phyloP scores from a whole-genome alignment of 306 rosid species.

The Castanospermum australe region DNA sequence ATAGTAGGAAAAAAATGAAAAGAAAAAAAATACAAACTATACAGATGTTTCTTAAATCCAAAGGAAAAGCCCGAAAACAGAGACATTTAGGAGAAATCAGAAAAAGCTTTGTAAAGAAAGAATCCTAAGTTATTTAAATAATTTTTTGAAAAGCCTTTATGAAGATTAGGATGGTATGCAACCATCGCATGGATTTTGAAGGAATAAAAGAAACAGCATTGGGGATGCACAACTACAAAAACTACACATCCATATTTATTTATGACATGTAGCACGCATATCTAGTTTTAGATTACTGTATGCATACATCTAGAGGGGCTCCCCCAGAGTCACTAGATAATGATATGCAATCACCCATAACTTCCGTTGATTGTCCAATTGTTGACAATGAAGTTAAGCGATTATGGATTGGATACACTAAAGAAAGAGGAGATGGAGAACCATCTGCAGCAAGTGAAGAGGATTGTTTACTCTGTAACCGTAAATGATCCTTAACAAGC shows the following conservation, averaged over 20 bases:
- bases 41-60: conserved; percentile 10
- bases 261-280: conserved; percentile 13
- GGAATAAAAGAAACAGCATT: conserved; percentile 11
- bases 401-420: conserved; percentile 45
- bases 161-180: conserved; percentile 5
- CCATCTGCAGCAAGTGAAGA: conserved; percentile 53
- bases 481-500: conserved; percentile 99
- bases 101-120: background rate
- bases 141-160: background rate
- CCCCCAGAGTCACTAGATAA: conserved; percentile 58
- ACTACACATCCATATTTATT: conserved; percentile 8
- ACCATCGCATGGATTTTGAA: background rate
- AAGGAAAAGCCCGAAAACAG: conserved; percentile 7
- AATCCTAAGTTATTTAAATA: background rate
- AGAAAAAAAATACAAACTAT: background rate
- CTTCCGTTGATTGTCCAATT: conserved; percentile 50
- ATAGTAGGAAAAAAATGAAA: background rate
- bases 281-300: conserved; percentile 19
- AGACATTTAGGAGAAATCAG: background rate
- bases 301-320: conserved; percentile 74
- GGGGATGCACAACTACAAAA: conserved; percentile 18
- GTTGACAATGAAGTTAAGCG: conserved; percentile 38
- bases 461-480: conserved; percentile 77
- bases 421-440: conserved; percentile 69
- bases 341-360: conserved; percentile 39